Evolutionary conservation across 2,329 filamentous ascomycete genomes (phyloP), one percentile per base, ranked within the genome.

Genomic region (Ascochyta fabae): DNA sequence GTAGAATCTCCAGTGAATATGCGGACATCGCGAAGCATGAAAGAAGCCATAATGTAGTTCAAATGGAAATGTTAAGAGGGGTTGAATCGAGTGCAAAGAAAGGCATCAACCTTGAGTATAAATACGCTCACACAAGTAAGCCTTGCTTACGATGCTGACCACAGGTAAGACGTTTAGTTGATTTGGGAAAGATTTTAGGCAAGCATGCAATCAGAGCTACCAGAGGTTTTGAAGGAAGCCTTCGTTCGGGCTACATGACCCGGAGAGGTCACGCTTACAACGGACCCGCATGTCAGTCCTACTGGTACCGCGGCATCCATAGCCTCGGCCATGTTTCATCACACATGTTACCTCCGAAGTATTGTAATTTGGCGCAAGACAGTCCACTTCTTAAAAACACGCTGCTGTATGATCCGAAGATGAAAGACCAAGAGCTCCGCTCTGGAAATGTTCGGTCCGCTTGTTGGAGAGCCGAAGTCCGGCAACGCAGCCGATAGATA

Each of bases 1-100:
- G 67, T 74, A 2, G 72, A 60, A 49, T 79, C 73, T 34, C 80
- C 80, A 15, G 79, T 79, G 63, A 82, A 83, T 45, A 83, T 75
- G 33, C 77, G 77, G 36, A 81, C 76, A 49, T 78, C 73, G 39
- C 65, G 73, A 45, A 79, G 65, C 59, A 79, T 61, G 52, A 80
- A 79, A 7, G 75, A 71, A 41, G 68, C 31, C 72, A 73, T 73
- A 9, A 23, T 44, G 22, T 12, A n/a, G 22, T 27, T 41, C 3
- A 4, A 4, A 5, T 39, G 16, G 22, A 39, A 12, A 2, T 22
- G 1, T 19, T 38, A 6, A 38, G n/a, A 19, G 8, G 6, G 34
- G 12, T 8, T 1, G 10, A 3, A 36, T 16, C 19, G 36, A 12
- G 12, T 19, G 9, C 13, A 15, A 12, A 22, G 13, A 3, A 23